Evolutionary conservation across 164 flowering plant genomes (phyloP).

Genomic region (Saururus chinensis): DNA sequence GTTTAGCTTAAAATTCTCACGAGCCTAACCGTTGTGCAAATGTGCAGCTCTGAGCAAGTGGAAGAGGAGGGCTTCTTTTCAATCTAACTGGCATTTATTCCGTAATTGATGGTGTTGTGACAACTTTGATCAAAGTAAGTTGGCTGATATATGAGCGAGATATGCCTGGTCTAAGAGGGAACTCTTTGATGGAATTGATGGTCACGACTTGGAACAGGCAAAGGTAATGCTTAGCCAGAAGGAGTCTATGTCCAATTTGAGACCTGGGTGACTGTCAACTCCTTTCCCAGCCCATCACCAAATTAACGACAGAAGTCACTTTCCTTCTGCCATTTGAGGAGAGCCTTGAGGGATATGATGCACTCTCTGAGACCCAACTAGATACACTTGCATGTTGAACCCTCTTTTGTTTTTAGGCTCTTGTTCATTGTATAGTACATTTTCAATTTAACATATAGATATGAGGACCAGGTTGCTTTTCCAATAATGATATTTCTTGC

Average conservation of each 20-base stretch:
- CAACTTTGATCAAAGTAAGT: not conserved
- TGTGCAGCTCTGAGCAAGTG: not conserved
- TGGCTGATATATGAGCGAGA: not conserved
- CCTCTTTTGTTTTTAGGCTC: no score
- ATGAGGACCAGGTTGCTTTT: no score
- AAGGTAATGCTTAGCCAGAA: not conserved
- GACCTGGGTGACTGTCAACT: not conserved
- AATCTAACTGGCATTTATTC: not conserved
- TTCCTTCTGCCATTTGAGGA: constrained; percentile 1
- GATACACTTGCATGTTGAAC: no score
- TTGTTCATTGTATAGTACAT: no score
- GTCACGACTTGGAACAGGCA: not conserved
- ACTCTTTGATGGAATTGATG: not conserved
- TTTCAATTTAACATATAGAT: no score
- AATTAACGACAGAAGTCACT: not conserved
- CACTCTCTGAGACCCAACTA: no score
- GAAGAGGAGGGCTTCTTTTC: not conserved
- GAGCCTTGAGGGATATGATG: not conserved
- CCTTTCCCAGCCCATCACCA: not conserved
- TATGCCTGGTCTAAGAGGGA: not conserved
- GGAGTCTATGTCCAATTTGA: not conserved
- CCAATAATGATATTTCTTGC: no score
- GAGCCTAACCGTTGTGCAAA: not conserved
- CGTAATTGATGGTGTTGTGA: not conserved
- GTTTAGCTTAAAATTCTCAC: no score